A percentile compares a stretch with the other conserved stretches of the same genome.
phyloP scores from a whole-genome alignment of 139 green algal genomes.

The Tetraselmis chui region DNA sequence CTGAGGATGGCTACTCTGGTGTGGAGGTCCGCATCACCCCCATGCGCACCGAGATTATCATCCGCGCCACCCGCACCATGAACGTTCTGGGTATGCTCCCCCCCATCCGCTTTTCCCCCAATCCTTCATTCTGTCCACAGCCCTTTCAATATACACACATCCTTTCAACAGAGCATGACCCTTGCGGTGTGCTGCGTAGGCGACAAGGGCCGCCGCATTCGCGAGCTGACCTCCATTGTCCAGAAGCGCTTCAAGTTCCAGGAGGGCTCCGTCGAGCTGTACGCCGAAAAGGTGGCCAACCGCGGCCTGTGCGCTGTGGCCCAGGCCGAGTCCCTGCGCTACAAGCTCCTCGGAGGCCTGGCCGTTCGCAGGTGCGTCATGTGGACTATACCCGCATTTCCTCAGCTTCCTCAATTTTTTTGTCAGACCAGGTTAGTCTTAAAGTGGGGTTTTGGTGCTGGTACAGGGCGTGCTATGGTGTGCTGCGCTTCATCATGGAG shows the following conservation, averaged over 20 bases:
- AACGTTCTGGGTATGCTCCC: slow-evolving; percentile 85
- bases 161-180: neutral
- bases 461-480: slow-evolving; percentile 95
- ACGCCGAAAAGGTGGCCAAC: slow-evolving; percentile 98
- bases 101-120: neutral
- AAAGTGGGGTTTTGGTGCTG: neutral
- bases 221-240: slow-evolving; percentile 96
- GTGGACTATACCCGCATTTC: neutral
- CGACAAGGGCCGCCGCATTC: slow-evolving; percentile 95
- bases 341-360: slow-evolving; percentile 98
- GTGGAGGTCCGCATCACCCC: slow-evolving; percentile 97
- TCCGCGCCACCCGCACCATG: slow-evolving; percentile 95
- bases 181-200: slow-evolving; percentile 49
- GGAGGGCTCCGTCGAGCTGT: slow-evolving; percentile 92
- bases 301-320: slow-evolving; percentile 95
- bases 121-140: slow-evolving; percentile 2
- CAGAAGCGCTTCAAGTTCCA: slow-evolving; percentile 99
- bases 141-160: neutral
- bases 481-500: slow-evolving; percentile 99
- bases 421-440: neutral
- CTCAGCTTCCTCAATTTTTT: neutral
- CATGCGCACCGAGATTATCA: slow-evolving; percentile 99
- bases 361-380: slow-evolving; percentile 73
- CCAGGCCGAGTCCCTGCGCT: slow-evolving; percentile 96
- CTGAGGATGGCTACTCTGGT: slow-evolving; percentile 95